Base-by-base conservation (phyloP, 345 rosid species). In the Eucalyptus sp. region DNA sequence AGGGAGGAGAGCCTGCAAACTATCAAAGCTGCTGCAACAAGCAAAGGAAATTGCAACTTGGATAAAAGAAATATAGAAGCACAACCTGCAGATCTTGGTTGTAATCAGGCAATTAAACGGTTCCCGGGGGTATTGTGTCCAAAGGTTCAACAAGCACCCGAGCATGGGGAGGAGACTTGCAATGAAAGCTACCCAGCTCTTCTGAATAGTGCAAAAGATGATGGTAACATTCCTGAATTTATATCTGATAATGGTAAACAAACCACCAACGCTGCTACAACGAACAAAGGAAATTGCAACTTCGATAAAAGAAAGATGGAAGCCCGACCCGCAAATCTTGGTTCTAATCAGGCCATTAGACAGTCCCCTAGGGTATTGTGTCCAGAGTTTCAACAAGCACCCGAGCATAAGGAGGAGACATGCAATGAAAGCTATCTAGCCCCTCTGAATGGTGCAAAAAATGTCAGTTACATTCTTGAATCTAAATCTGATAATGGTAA, bases 151-250 rank as follows among this genome's bases (percentile, higher is more conserved):
- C 83, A 37, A 37, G 83, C 83, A 76, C 83, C 83, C 1, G 8
- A 92, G 89, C 87, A 58, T 83, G 84, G 88, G 87, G 85, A 52
- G 5, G 79, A 81, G 62, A 71, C 41, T n/a, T 83, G 62, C 44
- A 95, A 94, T 51, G 90, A 93, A 83, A 68, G 68, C 85, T 91
- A 92, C 87, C 51, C 16, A 25, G 83, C 37, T 13, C 87, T 87
- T 91, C 14, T 90, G 49, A 84, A 76, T 84, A 88, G 24, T 89
- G 22, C 91, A 48, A 90, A 50, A 86, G 87, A 68, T 3, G 90
- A 91, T 71, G 89, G 90, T 58, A 60, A 71, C 8, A 7, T 86
- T 86, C 24, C 76, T 22, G 88, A 89, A 56, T 52, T 87, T 17
- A 80, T 33, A 13, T 60, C 91, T 91, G 89, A 88, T 85, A 88